Base-by-base conservation (phyloP, 2,329 filamentous ascomycete genomes). In the Harringtonia lauricola region DNA sequence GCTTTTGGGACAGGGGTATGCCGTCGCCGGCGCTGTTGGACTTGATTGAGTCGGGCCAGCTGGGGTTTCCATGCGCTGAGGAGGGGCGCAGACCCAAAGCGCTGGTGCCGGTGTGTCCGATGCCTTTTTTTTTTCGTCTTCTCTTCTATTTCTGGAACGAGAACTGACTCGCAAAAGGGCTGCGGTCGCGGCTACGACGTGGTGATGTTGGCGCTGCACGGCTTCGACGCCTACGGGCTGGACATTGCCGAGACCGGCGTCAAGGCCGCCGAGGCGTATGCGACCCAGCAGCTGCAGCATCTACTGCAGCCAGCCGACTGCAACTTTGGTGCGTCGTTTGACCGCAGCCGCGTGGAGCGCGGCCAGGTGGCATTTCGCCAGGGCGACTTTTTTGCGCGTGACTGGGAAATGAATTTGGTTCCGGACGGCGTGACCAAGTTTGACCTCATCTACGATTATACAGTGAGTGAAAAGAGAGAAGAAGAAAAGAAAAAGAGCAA, bases 141-240 rank as follows among this genome's bases (percentile, higher is more conserved):
- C 24, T 29, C 17, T 17, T 18, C 24, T 26, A 7, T 10, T 13
- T 31, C 30, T 13, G n/a, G n/a, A 17, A 35, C 8, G 8, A 2
- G n/a, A 35, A 18, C 28, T 13, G 28, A n/a, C n/a, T n/a, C n/a
- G n/a, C n/a, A n/a, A n/a, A 19, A 43, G 43, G 79, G 79, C 2
- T 83, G 79, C 54, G 79, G 79, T 0, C 67, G 71, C 41, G 79
- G 79, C 2, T 79, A 81, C 48, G 79, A 83, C 59, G 72, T 81
- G 2, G 64, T 74, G 22, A 59, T 82, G 40, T 66, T 83, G 22
- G 71, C 75, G 9, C 72, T 72, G 34, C 71, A 73, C 53, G 79
- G 79, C 1, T 81, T 74, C 50, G 76, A 83, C 59, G 70, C 70
- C 1, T 74, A 68, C 45, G 79, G 79, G 0, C 57, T 83, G 8